Evolutionary conservation across 257 asterid species (phyloP), one percentile per base, ranked within the genome.

Genomic region (Dorcoceras hygrometricum): DNA sequence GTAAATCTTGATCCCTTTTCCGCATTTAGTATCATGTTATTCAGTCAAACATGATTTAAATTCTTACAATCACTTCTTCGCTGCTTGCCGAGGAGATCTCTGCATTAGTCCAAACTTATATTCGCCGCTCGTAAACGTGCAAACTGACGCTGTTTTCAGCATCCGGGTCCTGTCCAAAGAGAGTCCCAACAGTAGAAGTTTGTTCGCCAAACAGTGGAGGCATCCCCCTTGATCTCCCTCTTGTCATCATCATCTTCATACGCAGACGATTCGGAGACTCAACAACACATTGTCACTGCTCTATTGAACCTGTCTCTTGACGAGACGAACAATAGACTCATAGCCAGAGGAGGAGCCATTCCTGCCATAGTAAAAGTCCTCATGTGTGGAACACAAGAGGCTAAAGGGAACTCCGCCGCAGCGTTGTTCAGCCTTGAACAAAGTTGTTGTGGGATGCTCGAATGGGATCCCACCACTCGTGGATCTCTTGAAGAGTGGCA

Each of bases 391-490:
- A 82, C 86, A 3, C 69, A 69, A 19, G 90, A 79, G 72, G 94
- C 94, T 22, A 75, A 76, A 50, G 93, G 83, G 70, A 86, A 86
- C 36, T 80, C 93, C 6, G 89, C 93, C 4, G 89, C 93, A 6
- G 84, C 89, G 1, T 73, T 86, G 56, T 86, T 83, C 74, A 86
- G 93, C 66, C 78, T 86, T 29, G 88, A 86, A 86, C 82, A 86
- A 86, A 70, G 87, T 73, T 32, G 70, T 68, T 2, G 71, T 86
- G 29, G 89, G 93, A 22, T 75, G 80, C 71, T 73, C 77, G 31
- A 68, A 78, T 16, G 93, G 88, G 26, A 82, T 86, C 16, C 86
- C 75, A 3, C 86, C 88, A 23, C 77, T 86, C 18, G 84, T 86
- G 16, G 48, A 71, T 22, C 84, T 86, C 5, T 57, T 86, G 24